Evolutionary conservation across 345 rosid species (phyloP).

Genomic region (Linum trigynum): DNA sequence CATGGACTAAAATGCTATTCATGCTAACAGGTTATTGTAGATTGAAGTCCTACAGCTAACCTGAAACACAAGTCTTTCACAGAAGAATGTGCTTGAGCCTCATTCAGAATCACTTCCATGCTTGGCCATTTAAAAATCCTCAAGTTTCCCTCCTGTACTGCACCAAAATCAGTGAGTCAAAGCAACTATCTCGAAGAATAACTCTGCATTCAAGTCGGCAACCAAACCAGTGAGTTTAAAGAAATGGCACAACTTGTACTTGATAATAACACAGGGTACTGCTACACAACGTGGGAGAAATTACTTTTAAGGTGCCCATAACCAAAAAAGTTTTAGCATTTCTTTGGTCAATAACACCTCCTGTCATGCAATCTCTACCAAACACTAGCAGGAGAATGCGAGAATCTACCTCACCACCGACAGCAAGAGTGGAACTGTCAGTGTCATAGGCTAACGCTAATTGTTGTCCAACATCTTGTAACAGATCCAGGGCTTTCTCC

Average conservation of each 20-base stretch:
- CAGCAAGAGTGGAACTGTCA: slow-evolving; percentile 61
- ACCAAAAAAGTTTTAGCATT: neutral
- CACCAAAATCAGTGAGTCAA: slow-evolving; percentile 38
- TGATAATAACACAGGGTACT: neutral
- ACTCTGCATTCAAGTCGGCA: neutral
- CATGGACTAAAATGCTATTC: slow-evolving; percentile 2
- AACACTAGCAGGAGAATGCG: neutral
- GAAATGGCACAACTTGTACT: neutral
- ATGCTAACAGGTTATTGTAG: slow-evolving; percentile 4
- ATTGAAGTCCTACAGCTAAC: slow-evolving; percentile 22
- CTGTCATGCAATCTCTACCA: slow-evolving; percentile 4
- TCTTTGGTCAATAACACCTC: neutral
- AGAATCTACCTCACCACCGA: slow-evolving; percentile 72
- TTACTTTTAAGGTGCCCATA: neutral
- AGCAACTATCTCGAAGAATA: neutral
- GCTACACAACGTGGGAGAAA: neutral
- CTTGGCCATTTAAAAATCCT: slow-evolving; percentile 88
- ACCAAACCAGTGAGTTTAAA: neutral
- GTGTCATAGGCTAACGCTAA: slow-evolving; percentile 57
- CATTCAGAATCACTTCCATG: slow-evolving; percentile 55
- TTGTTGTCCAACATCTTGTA: slow-evolving; percentile 63
- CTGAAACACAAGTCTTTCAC: slow-evolving; percentile 73
- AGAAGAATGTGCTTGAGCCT: slow-evolving; percentile 55
- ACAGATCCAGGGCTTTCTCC: slow-evolving; percentile 40
- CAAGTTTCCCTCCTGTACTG: slow-evolving; percentile 84